These are phyloP conservation scores for Neurospora hispaniola DNA, from an alignment of 495 filamentous ascomycete species.

Conservation along the genomic window DNA sequence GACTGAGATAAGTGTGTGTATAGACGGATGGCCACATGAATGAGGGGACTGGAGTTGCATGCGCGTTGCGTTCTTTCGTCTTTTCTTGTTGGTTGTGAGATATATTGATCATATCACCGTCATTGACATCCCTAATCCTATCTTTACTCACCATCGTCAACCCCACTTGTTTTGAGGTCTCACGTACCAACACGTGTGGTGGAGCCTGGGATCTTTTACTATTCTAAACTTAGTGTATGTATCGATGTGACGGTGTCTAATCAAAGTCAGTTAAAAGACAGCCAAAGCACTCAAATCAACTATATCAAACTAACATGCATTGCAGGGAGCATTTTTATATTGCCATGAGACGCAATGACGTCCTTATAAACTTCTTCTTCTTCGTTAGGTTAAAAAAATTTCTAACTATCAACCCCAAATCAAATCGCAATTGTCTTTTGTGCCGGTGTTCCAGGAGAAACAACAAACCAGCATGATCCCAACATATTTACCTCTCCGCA, in stretches of 20 bases:
- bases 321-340: not conserved
- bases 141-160: too few relatives aligned
- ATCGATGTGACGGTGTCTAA: too few relatives aligned
- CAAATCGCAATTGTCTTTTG: not conserved
- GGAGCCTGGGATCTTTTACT: not conserved
- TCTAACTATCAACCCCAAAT: not conserved
- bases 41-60: not conserved
- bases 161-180: too few relatives aligned
- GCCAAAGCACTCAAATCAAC: not conserved
- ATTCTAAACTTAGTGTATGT: too few relatives aligned
- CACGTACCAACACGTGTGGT: not conserved
- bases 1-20: not conserved
- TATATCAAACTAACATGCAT: not conserved
- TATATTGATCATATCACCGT: not conserved
- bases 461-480: not conserved
- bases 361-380: not conserved
- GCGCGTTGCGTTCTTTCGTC: not conserved
- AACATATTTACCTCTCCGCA: not conserved
- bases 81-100: too few relatives aligned
- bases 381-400: too few relatives aligned
- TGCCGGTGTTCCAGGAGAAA: not conserved
- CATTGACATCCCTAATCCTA: not conserved
- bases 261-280: too few relatives aligned
- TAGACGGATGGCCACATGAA: constrained; percentile 1
- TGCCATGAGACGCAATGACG: not conserved